phyloP scores from a whole-genome alignment of 164 flowering plant genomes.

The Berberis thunbergii region DNA sequence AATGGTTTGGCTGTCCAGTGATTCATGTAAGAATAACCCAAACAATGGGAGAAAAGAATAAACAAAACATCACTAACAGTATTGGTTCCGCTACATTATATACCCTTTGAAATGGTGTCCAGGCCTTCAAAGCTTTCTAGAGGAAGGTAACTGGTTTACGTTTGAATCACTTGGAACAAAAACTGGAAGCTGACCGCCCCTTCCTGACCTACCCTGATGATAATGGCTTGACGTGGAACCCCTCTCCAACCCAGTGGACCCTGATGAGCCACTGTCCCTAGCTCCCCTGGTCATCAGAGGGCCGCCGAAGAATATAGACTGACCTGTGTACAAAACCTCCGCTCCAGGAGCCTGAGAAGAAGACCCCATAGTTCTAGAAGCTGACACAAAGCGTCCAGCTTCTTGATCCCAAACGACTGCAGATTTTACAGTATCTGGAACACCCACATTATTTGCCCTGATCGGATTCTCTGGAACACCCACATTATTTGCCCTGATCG shows the following conservation, averaged over 20 bases:
- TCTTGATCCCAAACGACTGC: slow-evolving; percentile 79
- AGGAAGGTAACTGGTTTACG: slow-evolving; percentile 24
- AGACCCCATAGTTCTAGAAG: slow-evolving; percentile 29
- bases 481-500: slow-evolving; percentile 17
- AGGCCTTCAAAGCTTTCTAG: slow-evolving; percentile 29
- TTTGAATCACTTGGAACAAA: slow-evolving; percentile 68
- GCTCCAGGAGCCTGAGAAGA: slow-evolving; percentile 36
- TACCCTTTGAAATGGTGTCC: slow-evolving; percentile 1
- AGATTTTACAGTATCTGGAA: slow-evolving; percentile 23
- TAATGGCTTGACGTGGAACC: slow-evolving; percentile 25
- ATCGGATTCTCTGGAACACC: not conserved
- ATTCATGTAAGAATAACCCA: too few species aligned
- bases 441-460: not conserved
- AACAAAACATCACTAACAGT: not conserved
- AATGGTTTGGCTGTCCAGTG: too few species aligned
- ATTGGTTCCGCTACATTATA: slow-evolving; percentile 8
- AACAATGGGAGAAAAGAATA: not conserved
- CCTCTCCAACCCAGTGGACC: slow-evolving; percentile 23
- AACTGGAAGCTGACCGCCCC: slow-evolving; percentile 83
- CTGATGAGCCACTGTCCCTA: slow-evolving; percentile 17
- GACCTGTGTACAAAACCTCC: slow-evolving; percentile 69
- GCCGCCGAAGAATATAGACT: slow-evolving; percentile 88
- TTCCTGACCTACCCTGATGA: slow-evolving; percentile 56
- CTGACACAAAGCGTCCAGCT: slow-evolving; percentile 71
- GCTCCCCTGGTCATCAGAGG: slow-evolving; percentile 52